Percentiles rank a stretch among this genome's conserved stretches.
These are phyloP conservation scores for Alternaria metachromatica DNA, from an alignment of 2,329 filamentous ascomycete species.

Conservation along the genomic window DNA sequence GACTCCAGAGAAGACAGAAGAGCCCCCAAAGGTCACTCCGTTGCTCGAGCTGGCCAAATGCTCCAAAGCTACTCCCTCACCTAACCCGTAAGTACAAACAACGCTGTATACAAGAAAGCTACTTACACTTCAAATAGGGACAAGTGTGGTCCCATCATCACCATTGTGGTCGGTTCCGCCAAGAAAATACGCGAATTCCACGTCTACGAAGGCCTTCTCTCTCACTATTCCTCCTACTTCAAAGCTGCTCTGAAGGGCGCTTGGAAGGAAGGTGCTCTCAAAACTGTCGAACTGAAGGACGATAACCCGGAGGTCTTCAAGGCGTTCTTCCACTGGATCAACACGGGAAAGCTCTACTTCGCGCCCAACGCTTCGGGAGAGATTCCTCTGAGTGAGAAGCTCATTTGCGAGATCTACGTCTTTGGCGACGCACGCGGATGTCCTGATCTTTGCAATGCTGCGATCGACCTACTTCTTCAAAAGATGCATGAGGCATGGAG, in stretches of 20 bases:
- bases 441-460: neutral
- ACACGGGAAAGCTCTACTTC: neutral
- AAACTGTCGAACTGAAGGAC: neutral
- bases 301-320: neutral
- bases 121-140: too few species aligned
- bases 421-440: accelerated
- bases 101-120: too few species aligned
- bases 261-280: neutral
- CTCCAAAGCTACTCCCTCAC: neutral
- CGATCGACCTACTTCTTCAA: accelerated
- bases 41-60: neutral
- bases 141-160: too few species aligned
- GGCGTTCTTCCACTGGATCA: neutral
- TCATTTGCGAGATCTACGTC: neutral
- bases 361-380: neutral
- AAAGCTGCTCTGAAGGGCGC: neutral
- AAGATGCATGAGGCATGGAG: neutral
- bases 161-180: too few species aligned
- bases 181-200: neutral
- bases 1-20: neutral
- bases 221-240: neutral
- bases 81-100: neutral
- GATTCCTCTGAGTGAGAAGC: accelerated
- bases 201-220: neutral
- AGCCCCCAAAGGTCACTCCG: neutral